phyloP scores from a whole-genome alignment of 164 flowering plant species.

The Euptelea pleiosperma region DNA sequence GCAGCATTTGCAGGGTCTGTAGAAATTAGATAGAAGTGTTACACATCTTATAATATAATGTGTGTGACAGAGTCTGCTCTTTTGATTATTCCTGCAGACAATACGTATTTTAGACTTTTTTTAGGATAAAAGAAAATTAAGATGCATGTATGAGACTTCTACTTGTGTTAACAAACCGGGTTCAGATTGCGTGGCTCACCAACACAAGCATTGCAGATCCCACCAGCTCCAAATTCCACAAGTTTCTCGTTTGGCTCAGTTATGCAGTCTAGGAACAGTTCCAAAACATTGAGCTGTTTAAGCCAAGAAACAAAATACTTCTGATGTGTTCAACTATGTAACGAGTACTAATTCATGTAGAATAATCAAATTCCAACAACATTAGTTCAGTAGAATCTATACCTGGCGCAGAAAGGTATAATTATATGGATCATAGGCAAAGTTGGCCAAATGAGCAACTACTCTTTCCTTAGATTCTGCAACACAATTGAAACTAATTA shows the following conservation, averaged over 20 bases:
- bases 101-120: background rate
- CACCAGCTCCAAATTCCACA: constrained; percentile 83
- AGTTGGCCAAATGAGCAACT: constrained; percentile 84
- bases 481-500: constrained; percentile 17
- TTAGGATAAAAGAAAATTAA: background rate
- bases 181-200: constrained; percentile 34
- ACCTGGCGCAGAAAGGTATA: constrained; percentile 77
- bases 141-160: background rate
- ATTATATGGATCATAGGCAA: constrained; percentile 94
- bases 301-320: background rate
- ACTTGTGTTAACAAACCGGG: background rate
- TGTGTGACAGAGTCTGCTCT: too few species aligned
- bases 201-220: constrained; percentile 79
- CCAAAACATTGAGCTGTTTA: constrained; percentile 84
- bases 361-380: too few species aligned
- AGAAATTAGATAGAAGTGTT: constrained; percentile 1
- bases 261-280: constrained; percentile 88
- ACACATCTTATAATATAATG: too few species aligned
- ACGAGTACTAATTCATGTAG: too few species aligned
- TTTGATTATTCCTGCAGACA: too few species aligned
- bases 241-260: constrained; percentile 93
- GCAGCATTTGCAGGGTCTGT: constrained; percentile 73
- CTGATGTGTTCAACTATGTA: background rate
- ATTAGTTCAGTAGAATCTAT: too few species aligned
- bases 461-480: constrained; percentile 70